Conservation (phyloP, 345 rosid species). For the Citrus maxima region DNA sequence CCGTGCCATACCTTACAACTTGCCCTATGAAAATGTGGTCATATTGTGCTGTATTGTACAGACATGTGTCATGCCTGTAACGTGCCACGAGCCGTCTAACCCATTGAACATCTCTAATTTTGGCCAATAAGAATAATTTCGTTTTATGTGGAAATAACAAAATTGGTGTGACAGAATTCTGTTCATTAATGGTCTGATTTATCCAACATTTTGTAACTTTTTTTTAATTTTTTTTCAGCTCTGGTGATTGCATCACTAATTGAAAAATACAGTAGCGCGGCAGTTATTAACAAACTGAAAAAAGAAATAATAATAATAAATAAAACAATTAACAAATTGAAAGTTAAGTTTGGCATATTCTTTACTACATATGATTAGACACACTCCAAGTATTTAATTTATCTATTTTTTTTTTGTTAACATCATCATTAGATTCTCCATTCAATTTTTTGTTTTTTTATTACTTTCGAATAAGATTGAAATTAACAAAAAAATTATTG, state of each 20-base stretch:
- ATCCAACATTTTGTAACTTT: no score
- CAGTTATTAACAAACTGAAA: not conserved
- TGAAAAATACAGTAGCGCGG: not conserved
- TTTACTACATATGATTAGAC: not conserved
- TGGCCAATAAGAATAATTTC: not conserved
- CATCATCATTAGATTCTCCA: no score
- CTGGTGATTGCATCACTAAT: not conserved
- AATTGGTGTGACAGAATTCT: not conserved
- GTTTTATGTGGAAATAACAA: not conserved
- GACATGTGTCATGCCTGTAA: no score
- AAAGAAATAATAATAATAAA: not conserved
- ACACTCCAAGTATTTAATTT: not conserved
- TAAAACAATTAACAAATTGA: not conserved
- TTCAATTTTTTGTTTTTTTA: no score
- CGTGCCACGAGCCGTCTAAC: fast-evolving
- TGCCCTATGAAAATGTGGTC: no score
- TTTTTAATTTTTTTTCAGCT: no score
- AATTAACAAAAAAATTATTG: no score
- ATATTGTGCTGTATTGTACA: no score
- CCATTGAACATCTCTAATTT: no score
- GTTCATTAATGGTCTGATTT: no score
- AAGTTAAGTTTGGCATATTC: not conserved
- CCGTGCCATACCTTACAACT: no score
- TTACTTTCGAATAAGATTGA: no score
- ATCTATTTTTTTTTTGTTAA: not conserved